Evolutionary conservation across 108 stramenopile species (phyloP).

Genomic region (Nannochloropsis salina): DNA sequence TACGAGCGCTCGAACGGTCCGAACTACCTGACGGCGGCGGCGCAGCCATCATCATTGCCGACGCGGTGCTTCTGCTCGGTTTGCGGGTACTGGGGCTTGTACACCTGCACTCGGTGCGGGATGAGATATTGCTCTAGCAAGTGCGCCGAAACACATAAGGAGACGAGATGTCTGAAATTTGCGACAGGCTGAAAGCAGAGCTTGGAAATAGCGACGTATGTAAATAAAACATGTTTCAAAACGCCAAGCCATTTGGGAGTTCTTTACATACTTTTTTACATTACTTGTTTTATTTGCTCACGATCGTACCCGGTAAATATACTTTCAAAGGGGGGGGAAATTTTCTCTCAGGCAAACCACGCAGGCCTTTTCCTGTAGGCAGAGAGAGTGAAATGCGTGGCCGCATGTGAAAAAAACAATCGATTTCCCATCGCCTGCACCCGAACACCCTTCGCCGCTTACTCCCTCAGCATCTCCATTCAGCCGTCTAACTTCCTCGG

Average conservation of each 20-base stretch:
- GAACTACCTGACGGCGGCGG: constrained; percentile 46
- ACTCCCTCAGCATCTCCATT: not conserved
- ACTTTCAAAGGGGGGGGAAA: not conserved
- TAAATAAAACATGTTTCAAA: too few relatives aligned
- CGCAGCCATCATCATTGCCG: constrained; percentile 42
- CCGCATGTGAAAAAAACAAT: not conserved
- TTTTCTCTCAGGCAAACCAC: not conserved
- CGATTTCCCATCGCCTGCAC: not conserved
- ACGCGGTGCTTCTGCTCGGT: constrained; percentile 51
- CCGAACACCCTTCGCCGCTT: not conserved
- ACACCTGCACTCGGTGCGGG: constrained; percentile 49
- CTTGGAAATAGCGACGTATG: too few relatives aligned
- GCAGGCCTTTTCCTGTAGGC: not conserved
- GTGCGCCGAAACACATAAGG: constrained; percentile 49
- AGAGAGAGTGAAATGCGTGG: not conserved
- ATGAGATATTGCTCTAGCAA: constrained; percentile 45
- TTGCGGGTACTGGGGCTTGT: constrained; percentile 49
- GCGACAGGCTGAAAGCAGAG: not conserved
- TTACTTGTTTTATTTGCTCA: not conserved
- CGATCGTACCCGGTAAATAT: not conserved
- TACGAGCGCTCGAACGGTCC: constrained; percentile 36
- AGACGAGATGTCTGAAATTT: constrained; percentile 53
- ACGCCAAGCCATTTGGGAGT: too few relatives aligned
- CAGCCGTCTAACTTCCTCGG: not conserved
- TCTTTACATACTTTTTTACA: not conserved